Evolutionary conservation across 371 early-diverging fungal genomes (phyloP), one percentile per base, ranked within the genome.

Genomic region (Mucor sp.): DNA sequence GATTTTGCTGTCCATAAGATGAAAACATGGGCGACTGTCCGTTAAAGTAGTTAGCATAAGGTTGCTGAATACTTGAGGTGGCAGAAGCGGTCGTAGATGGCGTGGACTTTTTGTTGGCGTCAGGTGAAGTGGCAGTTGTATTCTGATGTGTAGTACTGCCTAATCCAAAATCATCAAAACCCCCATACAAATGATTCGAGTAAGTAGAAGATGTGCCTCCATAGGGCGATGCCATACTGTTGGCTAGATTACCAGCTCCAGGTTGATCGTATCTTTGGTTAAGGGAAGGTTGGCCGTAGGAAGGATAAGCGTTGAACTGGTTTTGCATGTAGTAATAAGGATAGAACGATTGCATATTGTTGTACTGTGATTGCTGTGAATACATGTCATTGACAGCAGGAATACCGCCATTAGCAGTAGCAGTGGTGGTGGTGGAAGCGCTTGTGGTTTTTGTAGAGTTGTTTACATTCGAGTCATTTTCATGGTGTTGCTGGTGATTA

Each of bases 261-360:
- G 50, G 25, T 12, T 59, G 37, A 23, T 19, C 41, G 25, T 59
- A 58, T 33, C 58, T 58, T 19, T 23, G 50, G 21, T 50, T 50
- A 9, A 35, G 35, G 30, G 57, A 57, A 5, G 57, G 63, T 27
- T 63, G 63, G 8, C 63, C 63, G 11, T 63, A 63, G 11, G 63
- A 53, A 15, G 50, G 32, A 6, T 63, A 63, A 2, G 39, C 55
- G 57, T 85, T 84, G 80, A 85, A 93, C 78, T 93, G 92, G 77
- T 87, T 87, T 28, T 86, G 86, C 79, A 82, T 84, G 76, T 90
- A 90, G 74, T 92, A 93, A 78, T 93, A 91, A 27, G 92, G 90
- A 75, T 90, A 89, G 83, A 89, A 91, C 6, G 86, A 84, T 65
- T 84, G 70, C 25, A 77, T 79, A 62, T 72, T 72, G 33, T 77